A percentile compares a stretch with the other conserved stretches of the same genome.
These are phyloP conservation scores for Phytophthora pistaciae DNA, from an alignment of 352 stramenopile genomes.

Conservation along the genomic window DNA sequence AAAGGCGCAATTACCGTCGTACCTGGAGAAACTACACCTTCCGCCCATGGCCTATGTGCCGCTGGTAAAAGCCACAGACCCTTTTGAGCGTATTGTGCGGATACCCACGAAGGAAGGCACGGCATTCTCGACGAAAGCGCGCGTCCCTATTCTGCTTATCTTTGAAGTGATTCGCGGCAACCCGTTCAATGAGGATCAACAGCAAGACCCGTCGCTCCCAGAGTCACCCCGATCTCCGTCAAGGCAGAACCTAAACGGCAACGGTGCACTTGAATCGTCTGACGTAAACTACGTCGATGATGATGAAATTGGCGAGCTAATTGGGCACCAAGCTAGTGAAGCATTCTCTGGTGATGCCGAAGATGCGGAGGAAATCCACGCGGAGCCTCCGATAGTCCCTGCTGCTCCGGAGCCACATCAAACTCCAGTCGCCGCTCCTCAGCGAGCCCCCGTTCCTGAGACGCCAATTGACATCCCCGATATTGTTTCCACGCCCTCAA, in stretches of 20 bases:
- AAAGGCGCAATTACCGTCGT: conserved; percentile 80
- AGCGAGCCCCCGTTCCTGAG: conserved; percentile 54
- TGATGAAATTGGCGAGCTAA: conserved; percentile 79
- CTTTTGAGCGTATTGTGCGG: conserved; percentile 88
- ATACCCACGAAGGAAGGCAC: conserved; percentile 90
- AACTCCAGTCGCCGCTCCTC: conserved; percentile 22
- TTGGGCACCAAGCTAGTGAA: conserved; percentile 75
- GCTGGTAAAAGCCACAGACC: conserved; percentile 88
- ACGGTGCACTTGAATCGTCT: conserved; percentile 48
- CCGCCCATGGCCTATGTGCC: conserved; percentile 91
- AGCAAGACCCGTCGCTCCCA: conserved; percentile 37
- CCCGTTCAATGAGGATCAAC: conserved; percentile 61
- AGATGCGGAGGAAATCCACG: conserved; percentile 37
- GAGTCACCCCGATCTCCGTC: conserved; percentile 69
- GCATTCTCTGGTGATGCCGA: conserved; percentile 52
- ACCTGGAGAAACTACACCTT: conserved; percentile 85
- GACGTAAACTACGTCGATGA: conserved; percentile 82
- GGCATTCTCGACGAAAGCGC: conserved; percentile 88
- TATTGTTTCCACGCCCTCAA: conserved; percentile 65
- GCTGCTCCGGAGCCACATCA: conserved; percentile 24
- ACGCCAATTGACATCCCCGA: conserved; percentile 72
- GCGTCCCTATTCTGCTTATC: conserved; percentile 88
- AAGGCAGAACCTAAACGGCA: conserved; percentile 42
- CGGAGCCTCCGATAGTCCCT: conserved; percentile 16
- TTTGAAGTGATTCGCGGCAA: conserved; percentile 90